A percentile compares a stretch with the other conserved stretches of the same genome.
phyloP scores from a whole-genome alignment of 331 rosid species.

The Acacia pycnantha region DNA sequence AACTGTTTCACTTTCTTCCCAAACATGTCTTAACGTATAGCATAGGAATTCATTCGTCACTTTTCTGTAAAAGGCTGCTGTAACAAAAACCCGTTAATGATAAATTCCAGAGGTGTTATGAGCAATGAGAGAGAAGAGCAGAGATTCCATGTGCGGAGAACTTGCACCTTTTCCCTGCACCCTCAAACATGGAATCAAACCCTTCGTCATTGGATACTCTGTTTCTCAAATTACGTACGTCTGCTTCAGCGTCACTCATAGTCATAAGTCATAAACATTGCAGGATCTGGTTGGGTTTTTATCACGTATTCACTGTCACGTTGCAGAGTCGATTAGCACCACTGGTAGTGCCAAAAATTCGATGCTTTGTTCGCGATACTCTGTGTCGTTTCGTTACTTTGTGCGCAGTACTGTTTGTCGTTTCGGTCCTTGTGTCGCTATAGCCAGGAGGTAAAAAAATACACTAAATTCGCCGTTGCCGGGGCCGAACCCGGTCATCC shows the following conservation, averaged over 20 bases:
- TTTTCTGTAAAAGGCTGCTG: not conserved
- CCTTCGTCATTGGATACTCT: not conserved
- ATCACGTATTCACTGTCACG: not conserved
- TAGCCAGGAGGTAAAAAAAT: too few relatives aligned
- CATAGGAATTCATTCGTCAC: not conserved
- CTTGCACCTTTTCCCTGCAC: not conserved
- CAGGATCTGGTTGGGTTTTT: not conserved
- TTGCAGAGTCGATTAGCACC: too few relatives aligned
- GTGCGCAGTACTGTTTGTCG: too few relatives aligned
- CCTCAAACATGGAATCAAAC: not conserved
- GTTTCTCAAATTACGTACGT: too few relatives aligned
- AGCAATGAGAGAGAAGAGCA: not conserved
- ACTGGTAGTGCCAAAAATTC: too few relatives aligned
- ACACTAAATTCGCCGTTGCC: slow-evolving; percentile 53
- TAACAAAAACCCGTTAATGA: not conserved
- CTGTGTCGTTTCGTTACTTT: too few relatives aligned
- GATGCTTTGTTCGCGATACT: too few relatives aligned
- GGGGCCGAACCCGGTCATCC: slow-evolving; percentile 79
- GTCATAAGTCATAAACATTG: not conserved
- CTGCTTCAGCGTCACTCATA: not conserved
- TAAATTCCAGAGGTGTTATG: not conserved
- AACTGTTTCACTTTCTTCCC: not conserved
- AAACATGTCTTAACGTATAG: slow-evolving; percentile 5
- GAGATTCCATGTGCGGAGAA: not conserved
- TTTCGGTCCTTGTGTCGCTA: too few relatives aligned